A percentile compares a stretch with the other conserved stretches of the same genome.
These are phyloP conservation scores for Neofusicoccum laricinum DNA, from an alignment of 2,329 filamentous ascomycete species.

Conservation along the genomic window DNA sequence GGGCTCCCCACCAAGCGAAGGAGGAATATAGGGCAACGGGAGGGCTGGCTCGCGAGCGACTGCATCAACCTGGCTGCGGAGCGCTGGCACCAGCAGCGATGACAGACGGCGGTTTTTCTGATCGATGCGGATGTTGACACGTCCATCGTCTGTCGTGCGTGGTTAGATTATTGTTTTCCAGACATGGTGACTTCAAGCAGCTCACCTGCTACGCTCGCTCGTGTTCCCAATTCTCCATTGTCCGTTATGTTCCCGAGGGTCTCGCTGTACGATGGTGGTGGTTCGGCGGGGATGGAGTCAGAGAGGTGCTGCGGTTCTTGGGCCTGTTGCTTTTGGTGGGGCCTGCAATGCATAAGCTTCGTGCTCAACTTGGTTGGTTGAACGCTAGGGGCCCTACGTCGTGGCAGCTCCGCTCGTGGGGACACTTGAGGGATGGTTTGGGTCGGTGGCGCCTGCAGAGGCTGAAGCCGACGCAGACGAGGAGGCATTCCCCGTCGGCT, in stretches of 20 bases:
- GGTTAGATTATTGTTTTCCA: neutral
- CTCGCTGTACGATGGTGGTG: constrained; percentile 42
- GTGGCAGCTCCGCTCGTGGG: neutral
- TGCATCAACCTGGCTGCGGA: constrained; percentile 33
- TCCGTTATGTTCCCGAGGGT: constrained; percentile 37
- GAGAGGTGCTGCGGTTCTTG: neutral
- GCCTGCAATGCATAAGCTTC: neutral
- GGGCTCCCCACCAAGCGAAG: constrained; percentile 64
- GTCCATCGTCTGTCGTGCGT: constrained; percentile 29
- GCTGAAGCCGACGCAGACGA: neutral
- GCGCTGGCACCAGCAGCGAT: constrained; percentile 36
- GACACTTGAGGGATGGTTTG: neutral
- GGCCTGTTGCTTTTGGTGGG: neutral
- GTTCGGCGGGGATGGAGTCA: neutral
- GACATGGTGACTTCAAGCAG: neutral
- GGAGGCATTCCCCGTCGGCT: neutral
- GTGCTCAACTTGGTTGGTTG: neutral
- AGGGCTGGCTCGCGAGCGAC: constrained; percentile 52
- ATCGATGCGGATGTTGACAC: constrained; percentile 41
- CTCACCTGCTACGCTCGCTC: constrained; percentile 44
- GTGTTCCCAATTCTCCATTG: constrained; percentile 40
- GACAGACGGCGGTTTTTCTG: constrained; percentile 36
- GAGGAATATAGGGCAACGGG: constrained; percentile 68
- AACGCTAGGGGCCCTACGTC: neutral
- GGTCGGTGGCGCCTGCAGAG: neutral